Evolutionary conservation across 345 rosid genomes (phyloP), one percentile per base, ranked within the genome.

Genomic region (Cardiospermum halicacabum): DNA sequence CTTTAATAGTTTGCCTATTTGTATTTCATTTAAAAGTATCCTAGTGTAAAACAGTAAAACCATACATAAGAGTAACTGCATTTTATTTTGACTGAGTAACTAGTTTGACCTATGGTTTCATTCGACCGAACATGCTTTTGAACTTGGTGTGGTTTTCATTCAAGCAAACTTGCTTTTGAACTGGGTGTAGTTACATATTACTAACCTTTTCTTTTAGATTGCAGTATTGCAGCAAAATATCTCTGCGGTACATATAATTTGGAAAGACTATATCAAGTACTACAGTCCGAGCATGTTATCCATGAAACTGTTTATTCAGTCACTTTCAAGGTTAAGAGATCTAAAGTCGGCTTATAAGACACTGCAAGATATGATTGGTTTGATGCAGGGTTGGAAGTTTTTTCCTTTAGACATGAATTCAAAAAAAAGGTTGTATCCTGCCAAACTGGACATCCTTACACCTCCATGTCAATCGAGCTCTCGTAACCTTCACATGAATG

Each of bases 321-420:
- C 94, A 56, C 82, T 88, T 70, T 53, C 84, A 56, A 84, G 74
- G 71, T 77, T 90, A 73, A 76, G 83, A 50, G 97, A 93, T 76
- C 59, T 84, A 66, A 75, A 82, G 50, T 78, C 96, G 54, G 97
- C 97, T 21, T 80, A 68, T 79, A 76, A 81, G 69, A 49, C 77
- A 53, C 72, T 90, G 84, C 96, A 88, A 80, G 71, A 78, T 68
- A 84, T 93, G 96, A 85, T 93, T 51, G 72, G 65, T 73, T 70
- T 89, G 50, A 76, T 74, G 51, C 45, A 74, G 39, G 72, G 60
- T 16, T 79, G 82, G 65, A 69, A 68, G 69, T 56, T 59, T 69
- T 76, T 54, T 53, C 51, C 78, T 53, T 54, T 80, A 63, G 22
- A 16, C 40, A 58, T 25, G 15, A 69, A 64, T 31, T 25, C 51